Percentiles rank a stretch among this genome's conserved stretches.
phyloP scores from a whole-genome alignment of 129 eudicot species.

The Dittrichia graveolens region DNA sequence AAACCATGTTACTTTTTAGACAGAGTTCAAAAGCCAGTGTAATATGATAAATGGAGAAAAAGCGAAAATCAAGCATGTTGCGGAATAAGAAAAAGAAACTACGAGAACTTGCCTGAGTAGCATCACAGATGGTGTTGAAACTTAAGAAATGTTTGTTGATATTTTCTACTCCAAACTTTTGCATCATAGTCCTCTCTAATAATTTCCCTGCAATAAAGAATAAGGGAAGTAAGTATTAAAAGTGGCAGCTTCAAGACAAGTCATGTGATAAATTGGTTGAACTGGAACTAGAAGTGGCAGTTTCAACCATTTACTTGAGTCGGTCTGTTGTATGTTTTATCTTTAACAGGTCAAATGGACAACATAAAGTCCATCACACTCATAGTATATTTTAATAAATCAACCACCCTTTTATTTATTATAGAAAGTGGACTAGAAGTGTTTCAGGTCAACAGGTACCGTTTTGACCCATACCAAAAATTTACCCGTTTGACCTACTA shows the following conservation, averaged over 20 bases:
- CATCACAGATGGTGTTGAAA: constrained; percentile 94
- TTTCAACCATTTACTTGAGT: background rate
- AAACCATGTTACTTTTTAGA: background rate
- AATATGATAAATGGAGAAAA: background rate
- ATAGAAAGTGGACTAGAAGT: background rate
- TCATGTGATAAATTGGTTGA: background rate
- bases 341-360: background rate
- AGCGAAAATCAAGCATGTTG: background rate
- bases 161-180: constrained; percentile 81
- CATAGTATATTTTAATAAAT: background rate
- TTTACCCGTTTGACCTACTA: background rate
- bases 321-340: background rate
- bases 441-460: background rate
- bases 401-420: background rate
- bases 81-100: constrained; percentile 1
- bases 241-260: background rate
- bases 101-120: constrained; percentile 73
- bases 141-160: constrained; percentile 77
- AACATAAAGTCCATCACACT: background rate
- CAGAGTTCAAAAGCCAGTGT: background rate
- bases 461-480: background rate
- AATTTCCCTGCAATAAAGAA: constrained; percentile 53
- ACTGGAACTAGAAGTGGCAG: background rate
- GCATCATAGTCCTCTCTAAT: constrained; percentile 93
- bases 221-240: background rate